Conservation (phyloP, 176 grass and related monocot species). For the Paspalum vaginatum region DNA sequence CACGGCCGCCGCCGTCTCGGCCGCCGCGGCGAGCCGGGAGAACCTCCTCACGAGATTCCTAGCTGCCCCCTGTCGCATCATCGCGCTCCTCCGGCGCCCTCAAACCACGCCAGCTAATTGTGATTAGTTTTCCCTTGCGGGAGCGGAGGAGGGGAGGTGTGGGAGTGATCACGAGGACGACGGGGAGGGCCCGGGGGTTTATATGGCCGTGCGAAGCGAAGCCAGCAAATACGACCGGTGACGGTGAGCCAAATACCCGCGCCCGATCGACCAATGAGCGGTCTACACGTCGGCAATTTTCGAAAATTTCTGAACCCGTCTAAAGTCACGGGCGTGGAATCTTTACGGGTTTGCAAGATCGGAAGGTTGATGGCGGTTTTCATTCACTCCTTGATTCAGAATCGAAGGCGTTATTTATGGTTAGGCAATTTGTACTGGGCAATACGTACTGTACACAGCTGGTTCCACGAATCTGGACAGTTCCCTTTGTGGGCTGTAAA, state of each 20-base stretch:
- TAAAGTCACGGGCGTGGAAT: neutral
- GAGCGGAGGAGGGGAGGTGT: neutral
- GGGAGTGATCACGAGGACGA: neutral
- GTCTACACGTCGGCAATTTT: neutral
- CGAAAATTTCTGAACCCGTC: neutral
- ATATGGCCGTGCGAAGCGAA: neutral
- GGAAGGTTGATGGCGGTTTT: neutral
- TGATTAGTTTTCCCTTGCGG: neutral
- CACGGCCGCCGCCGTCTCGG: conserved; percentile 7
- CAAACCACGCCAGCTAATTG: neutral
- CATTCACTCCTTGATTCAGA: too few relatives aligned
- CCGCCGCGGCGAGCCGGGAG: conserved; percentile 42
- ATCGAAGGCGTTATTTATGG: neutral
- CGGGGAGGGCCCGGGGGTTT: conserved; percentile 30
- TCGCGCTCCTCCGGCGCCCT: conserved; percentile 29
- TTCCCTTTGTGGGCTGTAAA: conserved; percentile 33
- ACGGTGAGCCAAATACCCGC: neutral
- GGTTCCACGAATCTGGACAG: conserved; percentile 32
- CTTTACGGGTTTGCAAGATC: neutral
- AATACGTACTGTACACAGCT: neutral
- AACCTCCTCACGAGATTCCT: conserved; percentile 41
- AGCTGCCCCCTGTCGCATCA: conserved; percentile 46
- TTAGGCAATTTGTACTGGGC: neutral
- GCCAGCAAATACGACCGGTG: neutral
- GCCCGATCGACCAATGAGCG: neutral